Conservation (phyloP, 164 flowering plant species). For the Chloranthus sessilifolius region DNA sequence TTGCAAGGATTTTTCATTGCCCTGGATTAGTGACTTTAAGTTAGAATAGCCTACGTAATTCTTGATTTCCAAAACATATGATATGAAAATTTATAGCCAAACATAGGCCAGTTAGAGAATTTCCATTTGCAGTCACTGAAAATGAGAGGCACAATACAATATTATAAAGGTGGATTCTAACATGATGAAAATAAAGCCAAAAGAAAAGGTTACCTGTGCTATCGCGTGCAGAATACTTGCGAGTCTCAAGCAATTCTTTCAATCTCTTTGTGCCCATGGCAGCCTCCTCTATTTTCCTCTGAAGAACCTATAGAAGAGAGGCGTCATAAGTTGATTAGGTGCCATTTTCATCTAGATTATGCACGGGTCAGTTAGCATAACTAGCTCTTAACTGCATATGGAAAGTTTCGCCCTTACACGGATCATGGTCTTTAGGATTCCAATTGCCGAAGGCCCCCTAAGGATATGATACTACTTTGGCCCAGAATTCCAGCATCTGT, state of each 20-base stretch:
- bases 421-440: no score
- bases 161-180: background rate
- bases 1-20: conserved; percentile 84
- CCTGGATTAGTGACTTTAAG: conserved; percentile 27
- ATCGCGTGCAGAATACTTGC: conserved; percentile 82
- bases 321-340: no score
- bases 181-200: background rate
- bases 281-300: conserved; percentile 98
- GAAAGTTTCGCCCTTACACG: no score
- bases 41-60: conserved; percentile 15
- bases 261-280: conserved; percentile 99
- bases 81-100: no score
- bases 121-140: conserved; percentile 63
- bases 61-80: no score
- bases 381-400: no score
- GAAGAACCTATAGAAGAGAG: conserved; percentile 99
- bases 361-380: no score
- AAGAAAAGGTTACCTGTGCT: conserved; percentile 45
- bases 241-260: conserved; percentile 93
- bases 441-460: no score
- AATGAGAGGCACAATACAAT: conserved; percentile 8
- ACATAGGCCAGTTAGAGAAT: conserved; percentile 47
- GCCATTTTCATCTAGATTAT: no score
- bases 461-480: no score
- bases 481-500: no score